Conservation (phyloP, 176 grass and related monocot genomes). For the Saccharum officinarum region DNA sequence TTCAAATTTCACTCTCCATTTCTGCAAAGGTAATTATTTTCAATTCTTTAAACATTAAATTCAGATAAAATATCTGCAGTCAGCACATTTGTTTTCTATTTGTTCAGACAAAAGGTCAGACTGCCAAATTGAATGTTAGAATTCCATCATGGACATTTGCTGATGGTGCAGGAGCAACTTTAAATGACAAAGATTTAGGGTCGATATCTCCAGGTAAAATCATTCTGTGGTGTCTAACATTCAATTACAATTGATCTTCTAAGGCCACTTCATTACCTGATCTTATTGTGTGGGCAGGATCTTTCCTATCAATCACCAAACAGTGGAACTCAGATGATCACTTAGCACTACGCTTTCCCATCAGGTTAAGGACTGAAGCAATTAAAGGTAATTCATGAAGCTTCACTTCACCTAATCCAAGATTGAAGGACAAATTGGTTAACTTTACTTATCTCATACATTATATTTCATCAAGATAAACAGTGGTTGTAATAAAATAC, state of each 20-base stretch:
- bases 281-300: conserved; percentile 51
- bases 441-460: background rate
- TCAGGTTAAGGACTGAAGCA: conserved; percentile 60
- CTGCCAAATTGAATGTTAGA: conserved; percentile 70
- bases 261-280: background rate
- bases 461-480: background rate
- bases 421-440: background rate
- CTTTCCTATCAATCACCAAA: conserved; percentile 67
- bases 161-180: conserved; percentile 50
- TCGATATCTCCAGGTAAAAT: conserved; percentile 61
- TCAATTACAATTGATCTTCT: background rate
- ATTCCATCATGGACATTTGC: conserved; percentile 85
- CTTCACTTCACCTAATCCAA: conserved; percentile 3
- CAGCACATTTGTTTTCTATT: conserved; percentile 28
- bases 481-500: background rate
- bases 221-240: background rate
- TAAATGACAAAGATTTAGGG: conserved; percentile 69
- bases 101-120: conserved; percentile 53
- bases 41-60: background rate
- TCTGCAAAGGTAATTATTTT: conserved; percentile 52
- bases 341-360: conserved; percentile 54
- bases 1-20: conserved; percentile 63
- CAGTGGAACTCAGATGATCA: conserved; percentile 76
- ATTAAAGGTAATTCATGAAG: conserved; percentile 67
- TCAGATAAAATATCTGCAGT: background rate